Percentiles rank a stretch among this genome's conserved stretches.
These are phyloP conservation scores for Aspergillus awamori DNA, from an alignment of 2,329 filamentous ascomycete genomes.

Conservation along the genomic window DNA sequence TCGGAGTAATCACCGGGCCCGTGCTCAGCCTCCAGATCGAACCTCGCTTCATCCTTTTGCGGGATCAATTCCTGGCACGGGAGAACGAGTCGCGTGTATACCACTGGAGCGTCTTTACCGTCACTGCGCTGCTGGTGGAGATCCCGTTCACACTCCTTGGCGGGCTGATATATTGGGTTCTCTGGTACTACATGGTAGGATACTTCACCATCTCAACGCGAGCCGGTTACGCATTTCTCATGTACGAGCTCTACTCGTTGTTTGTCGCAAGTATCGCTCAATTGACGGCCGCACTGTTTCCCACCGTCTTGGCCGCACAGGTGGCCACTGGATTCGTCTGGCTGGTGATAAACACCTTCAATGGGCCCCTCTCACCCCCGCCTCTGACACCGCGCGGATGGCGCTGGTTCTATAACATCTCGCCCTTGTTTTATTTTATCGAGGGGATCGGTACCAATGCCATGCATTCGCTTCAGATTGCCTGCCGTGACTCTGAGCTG, in stretches of 20 bases:
- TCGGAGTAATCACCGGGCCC: constrained; percentile 9
- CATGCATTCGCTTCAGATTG: constrained; percentile 64
- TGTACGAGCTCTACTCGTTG: constrained; percentile 78
- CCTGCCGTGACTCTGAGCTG: constrained; percentile 48
- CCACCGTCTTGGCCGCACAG: constrained; percentile 73
- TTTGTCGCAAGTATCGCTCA: constrained; percentile 64
- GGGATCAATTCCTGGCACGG: constrained; percentile 16
- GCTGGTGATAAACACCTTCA: constrained; percentile 79
- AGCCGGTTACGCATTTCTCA: constrained; percentile 82
- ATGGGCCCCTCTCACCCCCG: constrained; percentile 76
- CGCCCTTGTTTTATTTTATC: constrained; percentile 78
- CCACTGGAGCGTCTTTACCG: constrained; percentile 18
- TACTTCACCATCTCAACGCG: constrained; percentile 63
- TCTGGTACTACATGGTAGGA: constrained; percentile 78
- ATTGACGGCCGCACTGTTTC: constrained; percentile 68
- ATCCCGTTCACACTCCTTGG: constrained; percentile 60
- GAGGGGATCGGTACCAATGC: constrained; percentile 74
- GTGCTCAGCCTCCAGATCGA: constrained; percentile 14
- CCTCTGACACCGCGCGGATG: constrained; percentile 75
- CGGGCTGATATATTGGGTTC: constrained; percentile 75
- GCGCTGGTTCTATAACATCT: constrained; percentile 80
- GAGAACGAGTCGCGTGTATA: constrained; percentile 18
- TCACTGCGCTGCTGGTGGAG: constrained; percentile 17
- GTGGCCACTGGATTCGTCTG: constrained; percentile 79
- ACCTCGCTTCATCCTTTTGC: constrained; percentile 18